Evolutionary conservation across 2,329 filamentous ascomycete species (phyloP), one percentile per base, ranked within the genome.

Genomic region (Stachybotrys echinatus): DNA sequence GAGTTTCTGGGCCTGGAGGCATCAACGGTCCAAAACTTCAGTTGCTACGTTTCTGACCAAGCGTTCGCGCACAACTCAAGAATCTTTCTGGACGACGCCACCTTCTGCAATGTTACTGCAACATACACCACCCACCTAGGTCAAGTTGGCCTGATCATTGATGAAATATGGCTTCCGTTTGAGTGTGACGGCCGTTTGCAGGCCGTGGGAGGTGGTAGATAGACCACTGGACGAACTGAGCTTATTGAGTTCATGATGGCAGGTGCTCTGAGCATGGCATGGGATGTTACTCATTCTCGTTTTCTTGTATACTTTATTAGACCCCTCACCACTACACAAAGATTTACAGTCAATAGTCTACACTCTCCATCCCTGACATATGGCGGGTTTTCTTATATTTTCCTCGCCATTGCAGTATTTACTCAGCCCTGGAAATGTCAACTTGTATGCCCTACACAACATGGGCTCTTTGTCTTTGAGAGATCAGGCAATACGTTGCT

Each of bases 381-480:
- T n/a, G n/a, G n/a, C n/a, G n/a, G n/a, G n/a, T n/a, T n/a, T n/a
- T n/a, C n/a, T n/a, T n/a, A n/a, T n/a, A n/a, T n/a, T n/a, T n/a
- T n/a, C n/a, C n/a, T n/a, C n/a, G n/a, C n/a, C n/a, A n/a, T n/a
- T n/a, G n/a, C n/a, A n/a, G n/a, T n/a, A n/a, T 0, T 44, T 59
- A 0, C 34, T 48, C 0, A 55, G 49, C 5, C 43, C 47, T 0
- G 55, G 60, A 7, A 59, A 61, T 17, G 47, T 63, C 18, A 57
- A 67, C 19, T 50, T 53, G 23, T 55, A 56, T 1, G 52, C 57
- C 3, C 42, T 65, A 8, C 57, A 63, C 12, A 60, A 64, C 38
- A 59, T 64, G 39, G 64, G 54, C 1, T 55, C 52, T 8, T 55
- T 58, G 7, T 57, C 60, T 2, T n/a, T 67, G 0, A 50, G 61